phyloP scores from a whole-genome alignment of 2,329 filamentous ascomycete genomes.

The Penicillium brasilianum region DNA sequence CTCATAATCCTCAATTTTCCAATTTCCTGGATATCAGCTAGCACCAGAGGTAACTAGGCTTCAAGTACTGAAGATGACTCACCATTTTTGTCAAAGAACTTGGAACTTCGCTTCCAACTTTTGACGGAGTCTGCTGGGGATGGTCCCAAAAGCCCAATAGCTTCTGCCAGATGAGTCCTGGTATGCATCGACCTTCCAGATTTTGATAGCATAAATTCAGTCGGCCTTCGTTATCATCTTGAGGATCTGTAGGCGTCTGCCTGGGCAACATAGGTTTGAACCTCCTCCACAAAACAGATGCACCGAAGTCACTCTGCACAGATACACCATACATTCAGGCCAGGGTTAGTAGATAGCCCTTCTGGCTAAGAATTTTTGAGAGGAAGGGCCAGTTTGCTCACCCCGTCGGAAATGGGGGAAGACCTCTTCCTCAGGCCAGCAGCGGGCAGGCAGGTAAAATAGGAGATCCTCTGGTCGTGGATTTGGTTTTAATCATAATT shows the following conservation, averaged over 20 bases:
- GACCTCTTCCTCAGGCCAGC: too few relatives aligned
- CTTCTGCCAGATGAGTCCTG: conserved; percentile 14
- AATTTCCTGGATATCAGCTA: not conserved
- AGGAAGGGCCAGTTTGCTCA: not conserved
- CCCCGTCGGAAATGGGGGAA: too few relatives aligned
- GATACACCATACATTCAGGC: not conserved
- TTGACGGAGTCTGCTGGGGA: conserved; percentile 8
- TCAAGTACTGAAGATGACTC: not conserved
- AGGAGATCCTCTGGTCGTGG: too few relatives aligned
- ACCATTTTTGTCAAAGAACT: conserved; percentile 6
- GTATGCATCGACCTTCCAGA: conserved; percentile 57
- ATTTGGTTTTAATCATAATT: too few relatives aligned
- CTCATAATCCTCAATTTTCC: not conserved
- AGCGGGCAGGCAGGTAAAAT: too few relatives aligned
- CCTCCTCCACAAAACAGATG: not conserved
- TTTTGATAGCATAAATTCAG: conserved; percentile 56
- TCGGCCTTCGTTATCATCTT: not conserved
- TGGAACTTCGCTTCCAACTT: not conserved
- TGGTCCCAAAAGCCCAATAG: conserved; percentile 11
- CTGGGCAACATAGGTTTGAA: conserved; percentile 43
- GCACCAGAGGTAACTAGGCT: not conserved
- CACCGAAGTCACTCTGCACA: not conserved
- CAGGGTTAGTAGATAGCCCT: not conserved
- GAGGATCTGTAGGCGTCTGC: conserved; percentile 36
- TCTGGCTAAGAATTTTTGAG: not conserved